Evolutionary conservation across 345 rosid genomes (phyloP), one percentile per base, ranked within the genome.

Genomic region (Citrus medica): DNA sequence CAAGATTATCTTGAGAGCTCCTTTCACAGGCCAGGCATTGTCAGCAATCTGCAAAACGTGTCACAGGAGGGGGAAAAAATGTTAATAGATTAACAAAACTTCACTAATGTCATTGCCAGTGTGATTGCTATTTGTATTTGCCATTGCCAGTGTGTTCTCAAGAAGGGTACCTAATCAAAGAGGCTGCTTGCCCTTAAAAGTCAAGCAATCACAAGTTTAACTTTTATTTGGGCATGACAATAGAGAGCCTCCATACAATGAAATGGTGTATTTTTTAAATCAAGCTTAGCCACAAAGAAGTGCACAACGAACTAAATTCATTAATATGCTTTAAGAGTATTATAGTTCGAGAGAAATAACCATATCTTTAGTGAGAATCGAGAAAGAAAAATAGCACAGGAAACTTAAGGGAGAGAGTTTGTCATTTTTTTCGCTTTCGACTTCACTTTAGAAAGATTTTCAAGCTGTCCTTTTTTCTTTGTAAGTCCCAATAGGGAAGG

Each of bases 21-120:
- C 40, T 28, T 71, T 63, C 79, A 74, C 67, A 76, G 19, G 60
- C 74, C 65, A 51, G 70, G 72, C 76, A 64, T 46, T 51, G 59
- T 69, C 61, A 76, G 66, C 63, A 56, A 71, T 71, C 90, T 85
- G 86, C 76, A 71, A 62, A 16, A 64, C 19, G 68, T 9, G 65
- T 28, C 77, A 35, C 38, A 13, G 24, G 64, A 27, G 22, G 9
- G 61, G 28, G 22, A 56, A 71, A 25, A 25, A 13, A 9, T 33
- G 4, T 32, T 24, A 71, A 48, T 24, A 35, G 17, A 62, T 46
- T 14, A 32, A 46, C 37, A 9, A 51, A 76, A 55, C 37, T 63
- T 67, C 53, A n/a, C 24, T 10, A 14, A 19, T 40, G 46, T 40
- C 37, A 28, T 69, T 37, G 14, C 35, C 5, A 6, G 17, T 32